A percentile compares a stretch with the other conserved stretches of the same genome.
phyloP scores from a whole-genome alignment of 169 alveolate species.

The Plasmodium blacklocki region DNA sequence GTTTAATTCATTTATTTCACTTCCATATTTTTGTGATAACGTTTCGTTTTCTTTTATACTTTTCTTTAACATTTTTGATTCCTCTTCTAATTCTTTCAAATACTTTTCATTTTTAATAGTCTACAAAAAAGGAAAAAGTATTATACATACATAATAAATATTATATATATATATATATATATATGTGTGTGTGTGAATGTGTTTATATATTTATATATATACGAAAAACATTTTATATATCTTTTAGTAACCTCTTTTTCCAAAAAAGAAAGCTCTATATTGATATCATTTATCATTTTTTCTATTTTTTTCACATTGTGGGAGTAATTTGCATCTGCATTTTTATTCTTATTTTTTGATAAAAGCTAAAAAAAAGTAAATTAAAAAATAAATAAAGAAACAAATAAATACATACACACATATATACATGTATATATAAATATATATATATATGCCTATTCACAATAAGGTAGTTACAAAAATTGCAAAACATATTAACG shows the following conservation, averaged over 20 bases:
- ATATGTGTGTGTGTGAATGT: neutral
- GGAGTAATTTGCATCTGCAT: slow-evolving; percentile 62
- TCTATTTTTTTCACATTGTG: slow-evolving; percentile 72
- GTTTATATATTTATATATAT: neutral
- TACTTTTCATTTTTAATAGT: slow-evolving; percentile 64
- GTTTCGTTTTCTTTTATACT: slow-evolving; percentile 29
- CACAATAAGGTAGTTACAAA: too few relatives aligned
- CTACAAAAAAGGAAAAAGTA: slow-evolving; percentile 11
- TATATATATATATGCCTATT: neutral
- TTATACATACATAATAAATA: neutral
- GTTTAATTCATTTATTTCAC: slow-evolving; percentile 51
- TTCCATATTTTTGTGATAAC: slow-evolving; percentile 26
- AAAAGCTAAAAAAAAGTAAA: slow-evolving; percentile 34
- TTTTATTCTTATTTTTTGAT: slow-evolving; percentile 30
- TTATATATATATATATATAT: too few relatives aligned
- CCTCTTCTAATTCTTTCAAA: slow-evolving; percentile 53
- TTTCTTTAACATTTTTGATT: slow-evolving; percentile 32
- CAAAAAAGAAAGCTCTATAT: slow-evolving; percentile 46
- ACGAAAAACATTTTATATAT: neutral
- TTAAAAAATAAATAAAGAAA: neutral
- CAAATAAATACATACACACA: neutral
- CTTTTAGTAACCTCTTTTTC: slow-evolving; percentile 57
- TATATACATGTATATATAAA: neutral
- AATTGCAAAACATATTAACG: neutral
- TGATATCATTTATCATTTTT: slow-evolving; percentile 68